Conservation (phyloP, 176 grass and related monocot genomes). For the Alloteropsis semialata region DNA sequence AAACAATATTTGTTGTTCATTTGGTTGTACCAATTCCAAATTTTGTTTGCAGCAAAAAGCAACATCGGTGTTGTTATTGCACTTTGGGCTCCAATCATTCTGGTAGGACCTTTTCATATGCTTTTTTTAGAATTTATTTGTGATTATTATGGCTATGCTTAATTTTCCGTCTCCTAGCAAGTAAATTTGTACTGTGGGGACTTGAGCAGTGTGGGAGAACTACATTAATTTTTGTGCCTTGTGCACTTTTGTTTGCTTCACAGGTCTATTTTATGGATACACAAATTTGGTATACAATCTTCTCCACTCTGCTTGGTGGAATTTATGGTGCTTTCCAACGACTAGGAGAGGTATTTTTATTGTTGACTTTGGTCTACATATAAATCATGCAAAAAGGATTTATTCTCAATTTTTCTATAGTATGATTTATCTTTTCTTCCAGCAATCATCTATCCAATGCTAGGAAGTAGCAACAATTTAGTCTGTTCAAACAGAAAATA, state of each 20-base stretch:
- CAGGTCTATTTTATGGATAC: conserved; percentile 99
- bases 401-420: conserved; percentile 3
- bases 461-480: neutral
- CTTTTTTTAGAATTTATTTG: conserved; percentile 16
- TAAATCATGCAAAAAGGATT: neutral
- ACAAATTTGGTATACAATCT: conserved; percentile 99
- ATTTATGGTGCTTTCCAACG: conserved; percentile 89
- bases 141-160: neutral
- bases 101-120: conserved; percentile 52
- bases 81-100: conserved; percentile 89
- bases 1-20: conserved; percentile 8
- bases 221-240: conserved; percentile 21
- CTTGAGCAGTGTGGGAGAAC: conserved; percentile 12
- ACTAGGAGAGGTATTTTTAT: conserved; percentile 82
- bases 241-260: conserved; percentile 31
- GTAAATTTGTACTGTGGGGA: neutral
- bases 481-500: neutral
- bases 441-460: neutral
- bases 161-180: neutral
- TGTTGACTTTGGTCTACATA: neutral
- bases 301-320: conserved; percentile 89
- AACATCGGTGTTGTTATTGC: conserved; percentile 85
- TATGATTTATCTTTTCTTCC: neutral
- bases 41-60: conserved; percentile 62
- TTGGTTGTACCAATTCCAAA: conserved; percentile 27